Percentiles rank a stretch among this genome's conserved stretches.
Evolutionary conservation across 139 green algal genomes (phyloP).

Genomic region (Edaphochlamys debaryana): DNA sequence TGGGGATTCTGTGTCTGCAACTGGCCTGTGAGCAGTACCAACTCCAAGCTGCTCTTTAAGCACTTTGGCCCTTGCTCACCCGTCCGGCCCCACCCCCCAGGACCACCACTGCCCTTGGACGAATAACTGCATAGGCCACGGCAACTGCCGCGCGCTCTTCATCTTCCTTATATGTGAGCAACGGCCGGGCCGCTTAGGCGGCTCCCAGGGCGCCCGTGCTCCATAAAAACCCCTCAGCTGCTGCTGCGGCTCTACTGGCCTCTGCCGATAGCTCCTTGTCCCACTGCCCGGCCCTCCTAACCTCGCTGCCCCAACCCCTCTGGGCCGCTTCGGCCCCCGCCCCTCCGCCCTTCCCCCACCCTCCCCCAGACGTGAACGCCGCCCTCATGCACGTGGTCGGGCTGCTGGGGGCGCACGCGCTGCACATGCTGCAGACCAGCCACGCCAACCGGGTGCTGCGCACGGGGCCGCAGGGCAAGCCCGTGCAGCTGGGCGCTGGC

Average conservation of each 20-base stretch:
- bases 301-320: no score
- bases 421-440: slow-evolving; percentile 56
- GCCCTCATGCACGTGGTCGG: slow-evolving; percentile 59
- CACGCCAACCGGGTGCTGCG: slow-evolving; percentile 43
- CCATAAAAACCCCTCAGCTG: not conserved
- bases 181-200: no score
- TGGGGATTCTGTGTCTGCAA: no score
- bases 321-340: no score
- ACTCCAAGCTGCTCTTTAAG: no score
- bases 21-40: no score
- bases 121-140: slow-evolving; percentile 93
- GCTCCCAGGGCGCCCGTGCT: no score
- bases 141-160: slow-evolving; percentile 92
- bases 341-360: no score
- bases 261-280: not conserved
- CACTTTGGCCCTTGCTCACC: no score
- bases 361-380: not conserved
- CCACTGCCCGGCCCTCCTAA: no score
- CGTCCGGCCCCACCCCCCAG: not conserved
- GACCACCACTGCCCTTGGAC: slow-evolving; percentile 87
- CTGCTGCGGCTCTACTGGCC: no score
- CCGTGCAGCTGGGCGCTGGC: slow-evolving; percentile 32
- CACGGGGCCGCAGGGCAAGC: slow-evolving; percentile 33
- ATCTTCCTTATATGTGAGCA: slow-evolving; percentile 79
- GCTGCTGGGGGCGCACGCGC: slow-evolving; percentile 59